Percentiles rank a stretch among this genome's conserved stretches.
These are phyloP conservation scores for Phaeoacremonium minimum DNA, from an alignment of 2,329 filamentous ascomycete genomes.

Conservation along the genomic window DNA sequence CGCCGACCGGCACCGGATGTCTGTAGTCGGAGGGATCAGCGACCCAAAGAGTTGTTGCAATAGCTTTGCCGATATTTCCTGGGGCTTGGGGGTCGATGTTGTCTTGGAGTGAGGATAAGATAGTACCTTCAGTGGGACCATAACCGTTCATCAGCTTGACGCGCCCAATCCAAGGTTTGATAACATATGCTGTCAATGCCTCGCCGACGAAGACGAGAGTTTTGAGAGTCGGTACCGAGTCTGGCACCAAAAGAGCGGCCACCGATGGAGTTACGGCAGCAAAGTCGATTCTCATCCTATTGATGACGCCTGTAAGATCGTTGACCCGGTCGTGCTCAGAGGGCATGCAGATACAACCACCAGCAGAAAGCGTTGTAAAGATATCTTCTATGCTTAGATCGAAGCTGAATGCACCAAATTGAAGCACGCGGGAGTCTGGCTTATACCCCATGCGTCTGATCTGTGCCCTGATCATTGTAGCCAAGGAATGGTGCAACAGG, in stretches of 20 bases:
- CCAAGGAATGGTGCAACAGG: slow-evolving; percentile 21
- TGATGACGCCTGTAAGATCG: slow-evolving; percentile 15
- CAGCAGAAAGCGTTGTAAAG: slow-evolving; percentile 30
- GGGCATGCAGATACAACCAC: slow-evolving; percentile 41
- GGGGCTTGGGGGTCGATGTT: slow-evolving; percentile 19
- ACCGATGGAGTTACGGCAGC: slow-evolving; percentile 48
- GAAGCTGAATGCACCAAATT: slow-evolving; percentile 31
- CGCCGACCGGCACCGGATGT: slow-evolving; percentile 20
- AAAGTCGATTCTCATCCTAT: slow-evolving; percentile 34
- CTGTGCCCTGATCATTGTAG: slow-evolving; percentile 25
- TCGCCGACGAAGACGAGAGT: slow-evolving; percentile 48
- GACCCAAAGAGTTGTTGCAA: slow-evolving; percentile 18
- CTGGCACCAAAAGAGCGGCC: slow-evolving; percentile 38
- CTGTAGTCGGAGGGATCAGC: slow-evolving; percentile 20
- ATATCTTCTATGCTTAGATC: slow-evolving; percentile 35
- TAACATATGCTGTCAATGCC: slow-evolving; percentile 46
- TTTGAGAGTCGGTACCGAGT: slow-evolving; percentile 40
- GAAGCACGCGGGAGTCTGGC: slow-evolving; percentile 15
- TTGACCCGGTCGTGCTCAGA: slow-evolving; percentile 51
- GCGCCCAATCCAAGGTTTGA: slow-evolving; percentile 38
- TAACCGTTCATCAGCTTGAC: slow-evolving; percentile 48
- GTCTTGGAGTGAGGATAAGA: slow-evolving; percentile 25
- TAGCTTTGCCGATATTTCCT: slow-evolving; percentile 14
- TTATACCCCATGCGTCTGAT: slow-evolving; percentile 40
- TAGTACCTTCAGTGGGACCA: slow-evolving; percentile 50